Base-by-base conservation (phyloP, 2,329 filamentous ascomycete genomes). In the Daldinia eschscholtzii region DNA sequence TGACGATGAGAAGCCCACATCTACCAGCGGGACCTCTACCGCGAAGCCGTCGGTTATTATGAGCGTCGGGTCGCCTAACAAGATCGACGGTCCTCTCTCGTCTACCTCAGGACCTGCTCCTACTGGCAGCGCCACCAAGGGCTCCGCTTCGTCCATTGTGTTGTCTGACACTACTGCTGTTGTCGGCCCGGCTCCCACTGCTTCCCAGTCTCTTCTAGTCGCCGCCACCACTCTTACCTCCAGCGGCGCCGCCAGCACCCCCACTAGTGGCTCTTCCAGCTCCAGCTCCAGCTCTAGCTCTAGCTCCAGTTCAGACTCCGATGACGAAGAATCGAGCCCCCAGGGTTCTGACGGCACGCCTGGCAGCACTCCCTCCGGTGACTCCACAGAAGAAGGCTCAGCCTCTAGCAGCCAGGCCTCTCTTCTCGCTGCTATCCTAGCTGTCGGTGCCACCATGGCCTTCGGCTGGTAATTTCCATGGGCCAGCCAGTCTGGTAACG, bases 391-490 rank as follows among this genome's bases (percentile, higher is more conserved):
- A 18, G 57, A 41, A 5, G 39, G 65, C 33, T 70, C 70, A 15
- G 67, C 68, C 26, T 46, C 70, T 18, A 41, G 46, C 12, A 57
- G 67, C 30, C 57, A 67, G 18, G 67, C 74, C 52, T 76, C 76
- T 2, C 59, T 77, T 12, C 65, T 76, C 10, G 72, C 72, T 12
- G 70, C 76, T 46, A 68, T 76, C 4, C 48, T 73, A 39, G 76
- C 75, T n/a, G 70, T 77, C 28, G 76, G 57, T 28, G 71, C 67
- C 26, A 71, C 73, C 18, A 64, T 76, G 12, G 67, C 68, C 44
- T 70, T 75, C 6, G 73, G 75, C 59, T 74, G 72, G 61, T 76
- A 72, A 68, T 30, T 26, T 26, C 13, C 26, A 52, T 28, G 6
- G 5, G 7, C 46, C 13, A 52, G 46, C 46, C 7, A 52, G 46